Base-by-base conservation (phyloP, 768 basidiomycete genomes). In the Coprinellus micaceus region DNA sequence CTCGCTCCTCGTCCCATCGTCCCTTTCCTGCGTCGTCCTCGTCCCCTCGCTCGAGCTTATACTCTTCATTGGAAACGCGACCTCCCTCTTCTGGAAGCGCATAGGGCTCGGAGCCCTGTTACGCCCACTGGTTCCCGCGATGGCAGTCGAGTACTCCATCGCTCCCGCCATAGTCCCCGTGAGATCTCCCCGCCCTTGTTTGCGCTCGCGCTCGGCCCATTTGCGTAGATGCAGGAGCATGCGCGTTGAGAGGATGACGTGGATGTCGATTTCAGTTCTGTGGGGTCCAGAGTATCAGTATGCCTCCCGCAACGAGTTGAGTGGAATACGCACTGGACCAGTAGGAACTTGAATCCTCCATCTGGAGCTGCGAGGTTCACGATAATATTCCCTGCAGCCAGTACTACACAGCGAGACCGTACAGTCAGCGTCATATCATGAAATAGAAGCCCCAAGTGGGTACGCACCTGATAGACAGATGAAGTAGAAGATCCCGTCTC, bases 401-500 rank as follows among this genome's bases (percentile, higher is more conserved):
- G 25, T 4, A 25, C 47, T 48, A 21, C 25, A 21, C 15, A 17
- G 13, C 36, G 17, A 37, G n/a, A n/a, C n/a, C n/a, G n/a, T n/a
- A n/a, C n/a, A n/a, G n/a, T n/a, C 36, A 37, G 36, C 36, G 36
- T 17, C 10, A 21, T 21, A n/a, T 44, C 6, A 4, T 44, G 15
- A 17, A 44, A 17, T 21, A 44, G 6, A 17, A 44, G 2, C 22
- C 21, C 2, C 22, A 13, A 13, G 22, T 21, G 21, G 1, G 11
- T 10, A 48, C 47, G 13, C n/a, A 48, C 47, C 47, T 17, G 47
- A 48, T 29, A 48, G 28, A 48, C 47, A 48, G 7, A 48, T 48
- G 28, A 48, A 48, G 25, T 48, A 48, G 47, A 48, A 48, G 28
- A 48, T 48, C 28, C 47, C 47, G 25, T 48, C 47, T 15, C 47